Evolutionary conservation across 2,329 filamentous ascomycete species (phyloP).

Genomic region (Biscogniauxia sp.): DNA sequence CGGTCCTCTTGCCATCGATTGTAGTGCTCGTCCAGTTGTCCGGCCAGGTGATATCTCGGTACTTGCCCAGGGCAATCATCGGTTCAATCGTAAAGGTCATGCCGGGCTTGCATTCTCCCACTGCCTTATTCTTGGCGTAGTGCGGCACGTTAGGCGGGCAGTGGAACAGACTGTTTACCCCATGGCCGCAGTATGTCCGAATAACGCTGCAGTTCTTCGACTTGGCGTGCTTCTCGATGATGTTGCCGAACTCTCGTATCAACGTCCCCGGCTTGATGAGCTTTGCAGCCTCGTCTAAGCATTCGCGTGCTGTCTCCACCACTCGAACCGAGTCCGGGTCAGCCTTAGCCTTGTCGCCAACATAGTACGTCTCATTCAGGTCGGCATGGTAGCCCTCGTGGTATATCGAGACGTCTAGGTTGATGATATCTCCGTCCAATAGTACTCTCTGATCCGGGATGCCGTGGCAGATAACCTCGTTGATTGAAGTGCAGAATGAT

Average conservation of each 20-base stretch:
- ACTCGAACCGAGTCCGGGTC: conserved; percentile 87
- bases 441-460: conserved; percentile 90
- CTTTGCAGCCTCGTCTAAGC: conserved; percentile 85
- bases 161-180: conserved; percentile 92
- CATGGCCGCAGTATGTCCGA: conserved; percentile 93
- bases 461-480: conserved; percentile 98
- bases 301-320: conserved; percentile 86
- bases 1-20: conserved; percentile 81
- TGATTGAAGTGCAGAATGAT: conserved; percentile 92
- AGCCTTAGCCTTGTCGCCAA: conserved; percentile 80
- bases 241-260: conserved; percentile 89
- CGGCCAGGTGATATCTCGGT: conserved; percentile 93
- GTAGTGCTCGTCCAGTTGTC: conserved; percentile 99
- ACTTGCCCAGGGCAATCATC: conserved; percentile 92
- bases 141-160: conserved; percentile 92
- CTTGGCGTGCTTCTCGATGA: conserved; percentile 95
- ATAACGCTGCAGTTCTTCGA: conserved; percentile 82
- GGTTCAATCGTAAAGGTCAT: conserved; percentile 99
- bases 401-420: conserved; percentile 93
- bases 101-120: conserved; percentile 88
- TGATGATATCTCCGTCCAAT: conserved; percentile 91
- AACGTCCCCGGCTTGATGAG: conserved; percentile 89
- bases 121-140: conserved; percentile 97
- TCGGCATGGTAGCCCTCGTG: conserved; percentile 95
- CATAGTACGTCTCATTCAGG: conserved; percentile 98